A percentile compares a stretch with the other conserved stretches of the same genome.
phyloP scores from a whole-genome alignment of 495 filamentous ascomycete species.

The Hyaloscypha bicolor region DNA sequence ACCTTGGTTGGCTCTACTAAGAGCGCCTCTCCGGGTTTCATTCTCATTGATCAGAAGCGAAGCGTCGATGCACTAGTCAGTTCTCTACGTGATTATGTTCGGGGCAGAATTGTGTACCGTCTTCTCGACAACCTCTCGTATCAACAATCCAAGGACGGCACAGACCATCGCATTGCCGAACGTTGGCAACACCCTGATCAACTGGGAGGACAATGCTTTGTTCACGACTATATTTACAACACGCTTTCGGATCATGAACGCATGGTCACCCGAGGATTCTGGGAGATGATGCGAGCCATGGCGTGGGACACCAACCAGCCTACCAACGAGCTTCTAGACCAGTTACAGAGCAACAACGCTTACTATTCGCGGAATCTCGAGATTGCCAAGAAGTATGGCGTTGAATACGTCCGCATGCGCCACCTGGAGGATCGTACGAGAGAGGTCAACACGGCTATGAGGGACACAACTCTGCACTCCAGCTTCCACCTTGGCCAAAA shows the following conservation, averaged over 20 bases:
- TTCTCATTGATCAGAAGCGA: neutral
- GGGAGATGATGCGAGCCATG: conserved; percentile 1
- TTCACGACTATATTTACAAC: neutral
- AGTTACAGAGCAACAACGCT: neutral
- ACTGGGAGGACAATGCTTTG: neutral
- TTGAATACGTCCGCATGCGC: neutral
- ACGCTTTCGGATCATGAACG: neutral
- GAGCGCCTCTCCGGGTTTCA: too few species aligned
- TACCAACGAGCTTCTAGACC: neutral
- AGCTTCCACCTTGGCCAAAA: too few species aligned
- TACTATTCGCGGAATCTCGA: neutral
- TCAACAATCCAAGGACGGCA: neutral
- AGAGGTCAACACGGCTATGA: neutral
- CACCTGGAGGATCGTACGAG: neutral
- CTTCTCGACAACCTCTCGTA: neutral
- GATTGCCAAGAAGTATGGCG: neutral
- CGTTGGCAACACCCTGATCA: neutral
- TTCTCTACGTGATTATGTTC: neutral
- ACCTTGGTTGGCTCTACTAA: neutral
- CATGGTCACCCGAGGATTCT: conserved; percentile 14
- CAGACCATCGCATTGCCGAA: neutral
- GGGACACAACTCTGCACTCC: too few species aligned
- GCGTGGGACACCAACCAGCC: conserved; percentile 1
- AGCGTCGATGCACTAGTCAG: neutral
- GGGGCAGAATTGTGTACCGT: conserved; percentile 1